Evolutionary conservation across 208 protist species (phyloP), one percentile per base, ranked within the genome.

Genomic region (Naegleria lovaniensis): DNA sequence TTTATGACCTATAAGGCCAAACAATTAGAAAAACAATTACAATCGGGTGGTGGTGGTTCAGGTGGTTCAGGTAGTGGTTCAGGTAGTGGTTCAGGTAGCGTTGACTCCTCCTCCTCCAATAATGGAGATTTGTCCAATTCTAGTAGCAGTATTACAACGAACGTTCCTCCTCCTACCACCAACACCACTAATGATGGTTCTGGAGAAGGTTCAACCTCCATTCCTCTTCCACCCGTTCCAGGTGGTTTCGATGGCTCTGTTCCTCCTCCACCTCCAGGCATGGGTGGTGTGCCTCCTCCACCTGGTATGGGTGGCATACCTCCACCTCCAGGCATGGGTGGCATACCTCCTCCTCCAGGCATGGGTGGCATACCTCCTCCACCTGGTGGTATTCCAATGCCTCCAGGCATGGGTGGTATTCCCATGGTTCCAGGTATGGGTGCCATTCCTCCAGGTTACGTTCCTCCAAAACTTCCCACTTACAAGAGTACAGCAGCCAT

Each of bases 341-440:
- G 29, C 19, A 7, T 40, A 22, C 76, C 76, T 38, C 76, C 84
- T 38, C 84, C 84, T 25, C 76, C 76, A 22, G 76, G 76, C 29
- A 88, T 88, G 84, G 43, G 39, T 38, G 83, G 83, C 11, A 13
- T 36, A 33, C 83, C 83, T 55, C 0, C 5, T 4, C 83, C 83
- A 87, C 75, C 75, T 29, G 83, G 83, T 16, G 83, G 83, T 52
- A 16, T 39, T 39, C 84, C 84, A 33, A 11, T 19, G 41, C 84
- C 84, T 58, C 84, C 84, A 22, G 84, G 84, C 5, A 88, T 88
- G 84, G 84, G 84, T 19, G 83, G 83, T 38, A 36, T 40, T 36
- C 83, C 83, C 48, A 19, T 16, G 15, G 15, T 39, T 48, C 84
- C 84, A 33, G 84, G 84, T 38, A 88, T 88, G 39, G 22, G 22